A percentile compares a stretch with the other conserved stretches of the same genome.
Evolutionary conservation across 176 grass and related monocot species (phyloP).

Genomic region (maize (Zea mays)): DNA sequence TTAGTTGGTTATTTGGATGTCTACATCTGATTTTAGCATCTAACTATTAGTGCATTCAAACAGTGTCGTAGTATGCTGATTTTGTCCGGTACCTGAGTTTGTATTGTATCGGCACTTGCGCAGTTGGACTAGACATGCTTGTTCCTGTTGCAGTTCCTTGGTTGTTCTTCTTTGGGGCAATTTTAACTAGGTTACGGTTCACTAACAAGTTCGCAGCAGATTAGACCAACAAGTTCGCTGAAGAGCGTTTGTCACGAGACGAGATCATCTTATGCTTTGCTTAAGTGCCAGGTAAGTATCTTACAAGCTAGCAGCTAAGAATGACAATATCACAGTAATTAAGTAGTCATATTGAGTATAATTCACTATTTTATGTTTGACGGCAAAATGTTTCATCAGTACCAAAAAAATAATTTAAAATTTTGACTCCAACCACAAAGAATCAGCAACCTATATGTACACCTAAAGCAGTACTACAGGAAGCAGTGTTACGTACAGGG

Average conservation of each 20-base stretch:
- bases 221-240: neutral
- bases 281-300: constrained; percentile 8
- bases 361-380: neutral
- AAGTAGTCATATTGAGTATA: neutral
- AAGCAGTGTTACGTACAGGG: neutral
- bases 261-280: neutral
- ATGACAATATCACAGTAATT: neutral
- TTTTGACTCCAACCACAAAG: neutral
- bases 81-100: too few species aligned
- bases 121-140: neutral
- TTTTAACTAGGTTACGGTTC: neutral
- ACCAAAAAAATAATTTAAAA: neutral
- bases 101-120: neutral
- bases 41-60: too few species aligned
- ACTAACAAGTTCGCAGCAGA: too few species aligned
- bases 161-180: neutral
- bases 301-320: neutral
- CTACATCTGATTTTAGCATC: too few species aligned
- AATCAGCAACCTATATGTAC: neutral
- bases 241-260: neutral
- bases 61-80: neutral
- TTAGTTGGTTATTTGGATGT: too few species aligned
- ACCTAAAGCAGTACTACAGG: constrained; percentile 2
- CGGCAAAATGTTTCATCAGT: neutral
- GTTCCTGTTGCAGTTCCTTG: neutral